Percentiles rank a stretch among this genome's conserved stretches.
These are phyloP conservation scores for Ustilago nuda DNA, from an alignment of 1,284 basidiomycete genomes.

Conservation along the genomic window DNA sequence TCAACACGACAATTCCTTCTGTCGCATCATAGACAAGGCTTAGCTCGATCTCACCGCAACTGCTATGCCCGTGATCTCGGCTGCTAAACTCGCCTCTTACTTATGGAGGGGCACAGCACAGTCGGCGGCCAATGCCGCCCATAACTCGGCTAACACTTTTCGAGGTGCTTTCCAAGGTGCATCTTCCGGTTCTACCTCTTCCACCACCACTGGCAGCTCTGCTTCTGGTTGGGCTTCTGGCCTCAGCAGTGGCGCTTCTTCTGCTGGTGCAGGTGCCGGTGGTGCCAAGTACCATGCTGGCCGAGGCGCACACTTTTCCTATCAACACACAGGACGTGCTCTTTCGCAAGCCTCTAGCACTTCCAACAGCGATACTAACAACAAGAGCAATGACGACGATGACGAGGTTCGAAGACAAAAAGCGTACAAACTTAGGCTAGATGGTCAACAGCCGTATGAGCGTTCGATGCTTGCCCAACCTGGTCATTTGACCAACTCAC, in stretches of 20 bases:
- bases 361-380: constrained; percentile 37
- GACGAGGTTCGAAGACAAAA: constrained; percentile 40
- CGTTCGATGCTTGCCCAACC: constrained; percentile 11
- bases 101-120: constrained; percentile 58
- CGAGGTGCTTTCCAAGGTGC: constrained; percentile 53
- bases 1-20: neutral
- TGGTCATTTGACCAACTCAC: constrained; percentile 37
- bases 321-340: constrained; percentile 55
- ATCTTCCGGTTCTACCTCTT: constrained; percentile 29
- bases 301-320: constrained; percentile 58
- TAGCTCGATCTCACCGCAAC: constrained; percentile 27
- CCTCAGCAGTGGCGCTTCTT: constrained; percentile 51
- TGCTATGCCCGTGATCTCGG: constrained; percentile 55
- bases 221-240: constrained; percentile 55
- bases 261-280: constrained; percentile 56
- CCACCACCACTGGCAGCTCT: constrained; percentile 31
- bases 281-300: constrained; percentile 64
- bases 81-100: constrained; percentile 59
- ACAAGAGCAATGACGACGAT: constrained; percentile 52
- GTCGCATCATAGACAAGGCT: constrained; percentile 15
- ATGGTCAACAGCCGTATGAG: constrained; percentile 24
- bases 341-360: constrained; percentile 54
- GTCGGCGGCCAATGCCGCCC: constrained; percentile 55
- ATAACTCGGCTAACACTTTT: constrained; percentile 55
- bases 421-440: constrained; percentile 45